Conservation (phyloP, 2,329 filamentous ascomycete species). For the Penicillium sp. region DNA sequence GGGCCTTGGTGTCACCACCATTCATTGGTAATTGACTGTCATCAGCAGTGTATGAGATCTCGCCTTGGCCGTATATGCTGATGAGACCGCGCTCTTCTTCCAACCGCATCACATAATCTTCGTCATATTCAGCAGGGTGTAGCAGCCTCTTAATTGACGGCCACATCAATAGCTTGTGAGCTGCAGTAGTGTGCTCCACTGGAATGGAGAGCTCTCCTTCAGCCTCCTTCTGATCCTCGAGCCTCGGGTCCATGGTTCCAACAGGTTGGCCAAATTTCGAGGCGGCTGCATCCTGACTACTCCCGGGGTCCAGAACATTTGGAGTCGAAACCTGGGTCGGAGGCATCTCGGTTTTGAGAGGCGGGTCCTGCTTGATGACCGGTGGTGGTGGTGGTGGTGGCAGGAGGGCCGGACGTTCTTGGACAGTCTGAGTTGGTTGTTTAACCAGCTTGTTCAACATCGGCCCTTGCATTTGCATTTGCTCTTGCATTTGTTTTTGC, state of each 20-base stretch:
- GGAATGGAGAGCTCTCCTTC: conserved; percentile 68
- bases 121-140: conserved; percentile 54
- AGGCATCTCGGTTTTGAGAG: conserved; percentile 1
- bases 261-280: background rate
- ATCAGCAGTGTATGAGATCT: conserved; percentile 63
- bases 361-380: background rate
- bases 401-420: background rate
- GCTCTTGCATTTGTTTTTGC: conserved; percentile 5
- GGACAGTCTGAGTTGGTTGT: background rate
- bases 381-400: conserved; percentile 3
- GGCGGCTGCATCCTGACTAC: background rate
- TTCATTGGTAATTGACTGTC: conserved; percentile 40
- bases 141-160: conserved; percentile 66
- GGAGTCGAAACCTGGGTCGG: background rate
- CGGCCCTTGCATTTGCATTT: conserved; percentile 7
- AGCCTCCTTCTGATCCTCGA: conserved; percentile 25
- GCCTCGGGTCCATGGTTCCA: background rate
- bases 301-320: background rate
- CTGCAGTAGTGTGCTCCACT: conserved; percentile 84
- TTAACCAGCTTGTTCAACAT: background rate
- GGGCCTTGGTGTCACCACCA: conserved; percentile 5
- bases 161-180: conserved; percentile 75
- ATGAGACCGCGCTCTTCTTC: conserved; percentile 73
- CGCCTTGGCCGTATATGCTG: conserved; percentile 74
- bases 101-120: conserved; percentile 70